Evolutionary conservation across 352 stramenopile species (phyloP).

Genomic region (Phytophthora pseudosyringae): DNA sequence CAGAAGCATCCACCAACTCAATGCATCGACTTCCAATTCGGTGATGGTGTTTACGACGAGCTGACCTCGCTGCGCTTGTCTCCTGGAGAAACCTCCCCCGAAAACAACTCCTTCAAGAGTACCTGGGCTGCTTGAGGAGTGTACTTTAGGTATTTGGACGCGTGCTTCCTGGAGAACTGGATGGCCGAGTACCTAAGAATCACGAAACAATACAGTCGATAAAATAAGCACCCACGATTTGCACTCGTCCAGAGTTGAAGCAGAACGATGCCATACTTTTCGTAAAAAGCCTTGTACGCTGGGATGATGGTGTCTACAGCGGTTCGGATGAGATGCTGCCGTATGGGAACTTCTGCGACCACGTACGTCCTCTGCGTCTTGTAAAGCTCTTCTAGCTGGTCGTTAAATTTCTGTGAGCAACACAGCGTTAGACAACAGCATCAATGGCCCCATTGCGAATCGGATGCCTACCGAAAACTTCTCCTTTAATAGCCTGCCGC

Average conservation of each 20-base stretch:
- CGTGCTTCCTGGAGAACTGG: conserved; percentile 94
- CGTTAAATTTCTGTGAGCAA: conserved; percentile 69
- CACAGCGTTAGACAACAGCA: conserved; percentile 1
- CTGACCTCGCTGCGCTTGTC: conserved; percentile 31
- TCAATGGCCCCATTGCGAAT: neutral
- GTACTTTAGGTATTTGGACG: conserved; percentile 90
- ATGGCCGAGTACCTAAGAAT: conserved; percentile 85
- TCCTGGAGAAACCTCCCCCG: conserved; percentile 44
- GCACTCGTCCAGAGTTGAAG: neutral
- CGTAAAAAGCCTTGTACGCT: conserved; percentile 91
- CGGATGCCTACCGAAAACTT: conserved; percentile 81
- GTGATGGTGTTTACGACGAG: conserved; percentile 26
- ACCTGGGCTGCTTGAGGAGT: conserved; percentile 81
- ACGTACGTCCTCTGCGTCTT: conserved; percentile 77
- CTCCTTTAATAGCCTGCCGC: conserved; percentile 91
- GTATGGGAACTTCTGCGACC: conserved; percentile 86
- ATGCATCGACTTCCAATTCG: conserved; percentile 58
- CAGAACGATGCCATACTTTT: conserved; percentile 66
- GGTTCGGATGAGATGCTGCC: conserved; percentile 85
- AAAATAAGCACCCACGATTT: neutral
- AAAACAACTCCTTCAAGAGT: conserved; percentile 87
- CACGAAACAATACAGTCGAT: conserved; percentile 1
- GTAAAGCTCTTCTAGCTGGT: conserved; percentile 71
- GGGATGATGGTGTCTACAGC: conserved; percentile 88
- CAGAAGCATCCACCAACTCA: conserved; percentile 77